Base-by-base conservation (phyloP, 129 eudicot species). In the Smallanthus sonchifolius region DNA sequence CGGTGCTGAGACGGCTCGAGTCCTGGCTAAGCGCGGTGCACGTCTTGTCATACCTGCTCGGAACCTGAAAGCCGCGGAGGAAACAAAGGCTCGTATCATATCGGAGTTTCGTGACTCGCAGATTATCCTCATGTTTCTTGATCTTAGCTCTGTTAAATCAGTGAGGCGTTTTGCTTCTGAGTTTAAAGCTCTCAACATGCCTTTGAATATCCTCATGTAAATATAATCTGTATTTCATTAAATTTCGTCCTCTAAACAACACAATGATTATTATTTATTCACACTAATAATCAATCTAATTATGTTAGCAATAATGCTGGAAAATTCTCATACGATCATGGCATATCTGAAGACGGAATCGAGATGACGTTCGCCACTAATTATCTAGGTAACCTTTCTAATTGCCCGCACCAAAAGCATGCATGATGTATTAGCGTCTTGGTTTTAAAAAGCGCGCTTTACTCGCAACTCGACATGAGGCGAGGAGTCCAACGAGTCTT, bases 351-450 rank as follows among this genome's bases (percentile, higher is more conserved):
- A 73, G 98, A 94, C 52, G 96, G 96, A 42, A 77, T 88, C 6
- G 98, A 94, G 84, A 88, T 88, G 96, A 86, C 98, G 34, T 94
- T 94, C 57, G 98, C 97, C 0, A 94, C 98, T 28, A 94, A 94
- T 70, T 91, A 86, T 71, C 67, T 92, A 77, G 98, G 97, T 92
- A 70, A 45, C 7, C 67, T 42, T 59, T 11, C 65, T 47, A 24
- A 24, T 24, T 1, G 0, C 30, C 30, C 1, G 30, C 30, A 24
- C 30, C 30, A 24, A 24, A 24, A 24, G 1, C 30, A 24, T 24
- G 30, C 30, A 24, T n/a, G n/a, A n/a, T n/a, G n/a, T n/a, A n/a
- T n/a, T n/a, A n/a, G n/a, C n/a, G n/a, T n/a, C n/a, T n/a, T n/a
- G n/a, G n/a, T n/a, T n/a, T n/a, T n/a, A n/a, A n/a, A n/a, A n/a